Base-by-base conservation (phyloP, 441 rosid genomes). In the Biscutella laevigata region DNA sequence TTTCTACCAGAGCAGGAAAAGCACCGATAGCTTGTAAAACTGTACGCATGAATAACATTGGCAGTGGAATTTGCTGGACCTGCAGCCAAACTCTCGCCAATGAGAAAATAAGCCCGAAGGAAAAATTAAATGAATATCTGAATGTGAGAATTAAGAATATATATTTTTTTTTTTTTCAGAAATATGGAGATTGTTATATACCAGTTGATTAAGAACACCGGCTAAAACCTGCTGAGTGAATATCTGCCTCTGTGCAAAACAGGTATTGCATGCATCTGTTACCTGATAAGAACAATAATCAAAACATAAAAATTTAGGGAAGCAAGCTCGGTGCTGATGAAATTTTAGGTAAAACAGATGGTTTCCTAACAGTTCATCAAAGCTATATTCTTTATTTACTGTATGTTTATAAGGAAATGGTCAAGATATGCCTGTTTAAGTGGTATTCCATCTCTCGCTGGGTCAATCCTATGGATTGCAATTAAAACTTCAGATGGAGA, bases 51-150 rank as follows among this genome's bases (percentile, higher is more conserved):
- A 94, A 94, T 68, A 94, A 76, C 67, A 94, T 74, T 53, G 99
- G 99, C 66, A 89, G 83, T 34, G 99, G 97, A 75, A 78, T 94
- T 71, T 82, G 99, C 77, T 89, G 96, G 71, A 89, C 96, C 97
- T 89, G 78, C 71, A 73, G 61, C 64, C 26, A 64, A 38, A 74
- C 52, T 24, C 54, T 46, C 40, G 33, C 35, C 60, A 45, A 17
- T 66, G 35, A 38, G 43, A 36, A 33, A 56, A 50, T 46, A 42
- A 28, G 63, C 58, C 50, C 13, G 36, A 34, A 54, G 42, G 47
- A 21, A 33, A 55, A 29, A 40, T 26, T 13, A 13, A 54, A 8
- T 9, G 4, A 16, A 24, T 25, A 49, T 19, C 27, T 14, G 40
- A 59, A 47, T 28, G 24, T 10, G 16, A 29, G 53, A 17, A 37